phyloP scores from a whole-genome alignment of 1,284 basidiomycete species.

The Tausonia pullulans region DNA sequence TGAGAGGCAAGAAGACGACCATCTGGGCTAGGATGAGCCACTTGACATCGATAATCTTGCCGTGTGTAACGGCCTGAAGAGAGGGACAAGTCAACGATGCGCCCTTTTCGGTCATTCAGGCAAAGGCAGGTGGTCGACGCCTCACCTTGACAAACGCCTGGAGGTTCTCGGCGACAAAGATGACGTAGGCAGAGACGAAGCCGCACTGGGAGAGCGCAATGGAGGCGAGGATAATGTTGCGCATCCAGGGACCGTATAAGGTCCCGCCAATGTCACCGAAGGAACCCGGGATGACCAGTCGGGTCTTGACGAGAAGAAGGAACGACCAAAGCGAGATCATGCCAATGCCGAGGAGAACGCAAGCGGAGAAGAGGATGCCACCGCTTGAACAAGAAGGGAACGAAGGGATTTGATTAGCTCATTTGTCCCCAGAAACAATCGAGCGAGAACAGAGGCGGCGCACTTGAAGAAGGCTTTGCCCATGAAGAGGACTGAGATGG shows the following conservation, averaged over 20 bases:
- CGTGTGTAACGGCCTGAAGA: slow-evolving; percentile 62
- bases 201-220: slow-evolving; percentile 82
- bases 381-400: neutral
- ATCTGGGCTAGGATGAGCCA: slow-evolving; percentile 77
- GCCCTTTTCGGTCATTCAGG: no score
- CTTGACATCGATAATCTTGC: slow-evolving; percentile 57
- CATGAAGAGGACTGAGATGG: slow-evolving; percentile 61
- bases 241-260: slow-evolving; percentile 88
- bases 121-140: no score
- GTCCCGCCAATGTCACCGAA: slow-evolving; percentile 76
- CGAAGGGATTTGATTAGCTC: neutral
- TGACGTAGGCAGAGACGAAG: slow-evolving; percentile 54
- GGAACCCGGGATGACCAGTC: slow-evolving; percentile 59
- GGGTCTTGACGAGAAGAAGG: slow-evolving; percentile 78
- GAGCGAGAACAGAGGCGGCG: slow-evolving; percentile 29
- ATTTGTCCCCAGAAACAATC: neutral
- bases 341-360: slow-evolving; percentile 72
- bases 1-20: slow-evolving; percentile 74
- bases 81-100: no score
- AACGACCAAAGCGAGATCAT: slow-evolving; percentile 87
- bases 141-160: slow-evolving; percentile 56
- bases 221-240: slow-evolving; percentile 73
- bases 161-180: slow-evolving; percentile 90
- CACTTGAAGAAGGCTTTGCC: slow-evolving; percentile 96
- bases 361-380: slow-evolving; percentile 72